Conservation (phyloP, 805 yeast genomes). For the Candida gorgasii region DNA sequence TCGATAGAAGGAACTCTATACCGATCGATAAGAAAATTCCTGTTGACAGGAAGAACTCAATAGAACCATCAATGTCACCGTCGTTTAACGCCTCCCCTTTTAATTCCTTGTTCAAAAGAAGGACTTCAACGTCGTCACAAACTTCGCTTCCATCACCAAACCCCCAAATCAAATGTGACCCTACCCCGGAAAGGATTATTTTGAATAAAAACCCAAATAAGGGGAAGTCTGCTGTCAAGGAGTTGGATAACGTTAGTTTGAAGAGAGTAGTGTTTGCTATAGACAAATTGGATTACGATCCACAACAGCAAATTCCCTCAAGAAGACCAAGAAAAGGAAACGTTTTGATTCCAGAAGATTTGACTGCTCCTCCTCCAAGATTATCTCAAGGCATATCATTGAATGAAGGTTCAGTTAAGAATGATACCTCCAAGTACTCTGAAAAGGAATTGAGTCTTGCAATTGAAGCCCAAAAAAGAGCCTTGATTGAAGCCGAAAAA, state of each 20-base stretch:
- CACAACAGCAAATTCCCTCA: slow-evolving; percentile 67
- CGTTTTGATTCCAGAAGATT: slow-evolving; percentile 61
- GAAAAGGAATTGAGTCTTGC: slow-evolving; percentile 56
- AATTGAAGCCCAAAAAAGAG: slow-evolving; percentile 55
- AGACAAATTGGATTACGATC: slow-evolving; percentile 71
- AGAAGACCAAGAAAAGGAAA: slow-evolving; percentile 55
- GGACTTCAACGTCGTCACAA: slow-evolving; percentile 16
- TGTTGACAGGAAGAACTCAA: not conserved
- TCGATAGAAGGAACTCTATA: slow-evolving; percentile 5
- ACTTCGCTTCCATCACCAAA: not conserved
- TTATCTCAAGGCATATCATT: slow-evolving; percentile 69
- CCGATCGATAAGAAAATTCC: not conserved
- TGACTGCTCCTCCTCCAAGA: slow-evolving; percentile 60
- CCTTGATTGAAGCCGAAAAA: slow-evolving; percentile 60
- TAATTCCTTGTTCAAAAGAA: slow-evolving; percentile 18
- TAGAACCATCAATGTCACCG: slow-evolving; percentile 6
- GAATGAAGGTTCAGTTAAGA: slow-evolving; percentile 23
- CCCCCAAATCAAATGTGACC: not conserved
- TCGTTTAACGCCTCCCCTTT: slow-evolving; percentile 8
- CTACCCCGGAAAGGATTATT: slow-evolving; percentile 28
- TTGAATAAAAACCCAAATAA: slow-evolving; percentile 48
- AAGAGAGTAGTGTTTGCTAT: slow-evolving; percentile 77
- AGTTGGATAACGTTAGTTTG: slow-evolving; percentile 37
- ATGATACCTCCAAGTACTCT: slow-evolving; percentile 32
- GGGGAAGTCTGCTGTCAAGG: slow-evolving; percentile 24